These are phyloP conservation scores for Quercus alba DNA, from an alignment of 306 rosid species.

Conservation along the genomic window DNA sequence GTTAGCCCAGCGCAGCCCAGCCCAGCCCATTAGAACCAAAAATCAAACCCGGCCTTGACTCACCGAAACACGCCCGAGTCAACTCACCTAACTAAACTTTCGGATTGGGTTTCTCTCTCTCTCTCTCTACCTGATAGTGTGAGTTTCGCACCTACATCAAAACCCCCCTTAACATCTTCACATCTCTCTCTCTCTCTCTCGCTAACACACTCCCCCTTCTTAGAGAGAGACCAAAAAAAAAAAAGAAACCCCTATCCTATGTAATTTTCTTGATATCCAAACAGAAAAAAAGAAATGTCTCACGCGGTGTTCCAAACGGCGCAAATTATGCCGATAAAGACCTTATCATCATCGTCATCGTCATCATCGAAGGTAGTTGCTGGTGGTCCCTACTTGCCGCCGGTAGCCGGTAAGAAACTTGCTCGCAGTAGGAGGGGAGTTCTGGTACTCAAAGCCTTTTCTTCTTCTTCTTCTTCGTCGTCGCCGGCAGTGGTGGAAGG, in stretches of 20 bases:
- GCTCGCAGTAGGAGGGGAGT: not conserved
- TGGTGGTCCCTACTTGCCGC: constrained; percentile 13
- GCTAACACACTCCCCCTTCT: not conserved
- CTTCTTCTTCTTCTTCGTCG: constrained; percentile 11
- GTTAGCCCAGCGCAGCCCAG: not conserved
- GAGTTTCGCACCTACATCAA: constrained; percentile 11
- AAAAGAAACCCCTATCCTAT: not conserved
- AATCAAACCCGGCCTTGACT: not conserved
- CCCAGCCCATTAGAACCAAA: not conserved
- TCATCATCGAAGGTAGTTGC: constrained; percentile 23
- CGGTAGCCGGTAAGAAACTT: constrained; percentile 2
- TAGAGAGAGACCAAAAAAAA: constrained; percentile 5
- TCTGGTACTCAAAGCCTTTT: constrained; percentile 35
- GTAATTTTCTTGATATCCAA: constrained; percentile 8
- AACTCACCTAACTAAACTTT: constrained; percentile 32
- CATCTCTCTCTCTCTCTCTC: not conserved
- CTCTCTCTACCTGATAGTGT: too few species aligned
- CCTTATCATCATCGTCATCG: not conserved
- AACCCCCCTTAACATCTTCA: constrained; percentile 12
- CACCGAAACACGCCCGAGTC: not conserved
- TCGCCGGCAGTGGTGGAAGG: constrained; percentile 36
- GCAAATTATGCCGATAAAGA: constrained; percentile 58
- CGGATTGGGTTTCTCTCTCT: constrained; percentile 48
- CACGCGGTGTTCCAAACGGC: constrained; percentile 67
- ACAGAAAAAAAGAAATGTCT: constrained; percentile 30